phyloP scores from a whole-genome alignment of 2,329 filamentous ascomycete genomes.

The Dothidotthia symphoricarpi region DNA sequence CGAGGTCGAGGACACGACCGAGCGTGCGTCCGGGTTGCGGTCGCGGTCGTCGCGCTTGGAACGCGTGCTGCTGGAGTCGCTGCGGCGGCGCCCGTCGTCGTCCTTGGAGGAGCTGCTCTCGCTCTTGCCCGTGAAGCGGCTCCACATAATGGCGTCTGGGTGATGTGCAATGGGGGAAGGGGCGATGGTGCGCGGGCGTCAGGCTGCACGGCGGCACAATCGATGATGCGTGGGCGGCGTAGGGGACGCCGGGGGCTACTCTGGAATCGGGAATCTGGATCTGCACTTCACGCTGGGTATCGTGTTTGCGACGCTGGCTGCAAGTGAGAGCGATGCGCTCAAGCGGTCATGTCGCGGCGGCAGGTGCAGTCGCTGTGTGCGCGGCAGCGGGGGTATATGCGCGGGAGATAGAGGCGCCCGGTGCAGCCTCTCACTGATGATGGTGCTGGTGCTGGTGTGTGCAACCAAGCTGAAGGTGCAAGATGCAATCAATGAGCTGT shows the following conservation, averaged over 20 bases:
- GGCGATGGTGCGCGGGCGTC: conserved; percentile 18
- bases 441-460: no score
- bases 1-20: conserved; percentile 37
- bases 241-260: no score
- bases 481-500: no score
- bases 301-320: no score
- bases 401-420: no score
- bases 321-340: conserved; percentile 8
- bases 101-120: conserved; percentile 30
- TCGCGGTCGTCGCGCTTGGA: conserved; percentile 29
- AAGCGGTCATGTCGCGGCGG: conserved; percentile 20
- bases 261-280: no score
- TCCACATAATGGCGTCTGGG: conserved; percentile 37
- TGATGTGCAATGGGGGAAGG: neutral
- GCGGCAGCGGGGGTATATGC: no score
- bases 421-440: no score
- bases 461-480: no score
- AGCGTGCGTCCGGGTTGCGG: conserved; percentile 30
- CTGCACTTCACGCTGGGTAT: no score
- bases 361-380: conserved; percentile 21
- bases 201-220: conserved; percentile 12
- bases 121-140: conserved; percentile 39
- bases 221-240: no score
- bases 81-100: conserved; percentile 29
- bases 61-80: conserved; percentile 21